Base-by-base conservation (phyloP, 352 stramenopile species). In the Phytopythium chamaehyphon region DNA sequence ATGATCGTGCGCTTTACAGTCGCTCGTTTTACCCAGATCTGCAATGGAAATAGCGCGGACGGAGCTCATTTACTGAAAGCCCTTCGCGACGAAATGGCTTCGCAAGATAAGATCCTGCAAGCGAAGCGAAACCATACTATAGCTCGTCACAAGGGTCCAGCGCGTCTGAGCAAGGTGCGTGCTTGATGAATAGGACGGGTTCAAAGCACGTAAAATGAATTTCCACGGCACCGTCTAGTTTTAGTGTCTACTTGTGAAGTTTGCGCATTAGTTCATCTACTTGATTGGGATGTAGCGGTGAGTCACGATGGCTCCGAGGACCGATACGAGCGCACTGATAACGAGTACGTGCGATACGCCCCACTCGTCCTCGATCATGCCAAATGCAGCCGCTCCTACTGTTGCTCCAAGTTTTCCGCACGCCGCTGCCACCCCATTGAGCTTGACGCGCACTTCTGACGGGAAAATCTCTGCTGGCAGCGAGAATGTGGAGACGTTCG, bases 401-500 rank as follows among this genome's bases (percentile, higher is more conserved):
- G 76, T 72, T 42, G 80, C 80, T 5, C 80, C 85, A 3, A 92
- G 55, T 50, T 95, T 95, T n/a, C 85, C 85, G 9, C 51, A 62
- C 15, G 85, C 85, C 2, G 85, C 83, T 6, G 81, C 76, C 35
- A 95, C 64, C n/a, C 85, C 85, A 37, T 92, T 89, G 44, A 89
- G 69, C 52, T 89, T 82, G n/a, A 88, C 80, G 16, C 82, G 83
- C 19, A 85, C 73, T 12, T 87, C 71, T 21, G 75, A 44, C 6
- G 74, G 54, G 50, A 93, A 95, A 38, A 88, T 81, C 64, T 95
- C 83, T 0, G 85, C 80, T 0, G 83, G 83, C 23, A 95, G 62
- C 47, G 72, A 86, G 62, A 93, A 95, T n/a, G 85, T 95, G 36
- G 73, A 88, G 5, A 90, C 81, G 49, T 95, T 95, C 1, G 85